Percentiles rank a stretch among this genome's conserved stretches.
Evolutionary conservation across 2,329 filamentous ascomycete genomes (phyloP).

Genomic region (Xylariaceae sp.): DNA sequence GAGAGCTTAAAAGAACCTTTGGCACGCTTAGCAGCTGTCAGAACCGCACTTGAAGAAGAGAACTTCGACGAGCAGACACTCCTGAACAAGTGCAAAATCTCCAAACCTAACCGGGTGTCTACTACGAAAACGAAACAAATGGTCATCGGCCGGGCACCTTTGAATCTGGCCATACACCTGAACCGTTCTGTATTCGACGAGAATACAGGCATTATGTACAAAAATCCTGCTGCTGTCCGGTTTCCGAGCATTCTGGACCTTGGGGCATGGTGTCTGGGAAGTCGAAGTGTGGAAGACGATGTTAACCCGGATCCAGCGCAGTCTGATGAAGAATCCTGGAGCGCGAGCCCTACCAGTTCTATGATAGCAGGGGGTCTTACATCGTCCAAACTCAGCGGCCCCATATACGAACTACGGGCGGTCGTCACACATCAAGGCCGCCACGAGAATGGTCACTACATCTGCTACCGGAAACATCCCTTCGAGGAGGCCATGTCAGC

Average conservation of each 20-base stretch:
- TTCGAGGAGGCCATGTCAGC: constrained; percentile 18
- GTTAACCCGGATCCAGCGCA: constrained; percentile 21
- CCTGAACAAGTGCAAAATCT: constrained; percentile 58
- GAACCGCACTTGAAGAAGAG: constrained; percentile 68
- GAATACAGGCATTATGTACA: constrained; percentile 68
- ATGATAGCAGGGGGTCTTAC: constrained; percentile 60
- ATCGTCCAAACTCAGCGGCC: constrained; percentile 48
- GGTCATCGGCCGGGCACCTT: constrained; percentile 75
- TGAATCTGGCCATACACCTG: constrained; percentile 77
- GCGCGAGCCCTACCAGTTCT: constrained; percentile 59
- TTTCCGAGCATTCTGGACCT: constrained; percentile 74
- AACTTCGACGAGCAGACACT: constrained; percentile 70
- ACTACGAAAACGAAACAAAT: constrained; percentile 87
- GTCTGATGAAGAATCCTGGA: constrained; percentile 59
- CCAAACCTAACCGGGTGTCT: constrained; percentile 61
- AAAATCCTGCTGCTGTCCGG: constrained; percentile 73
- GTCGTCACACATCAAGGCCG: constrained; percentile 84
- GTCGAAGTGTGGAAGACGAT: too few relatives aligned
- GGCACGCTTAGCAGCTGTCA: constrained; percentile 59
- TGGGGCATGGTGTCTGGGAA: constrained; percentile 78
- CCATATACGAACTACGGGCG: constrained; percentile 71
- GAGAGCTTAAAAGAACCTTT: constrained; percentile 46
- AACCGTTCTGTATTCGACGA: constrained; percentile 92
- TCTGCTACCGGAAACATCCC: constrained; percentile 76
- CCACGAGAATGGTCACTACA: constrained; percentile 94